These are phyloP conservation scores for Hylodesmum podocarpum DNA, from an alignment of 306 rosid species.

Conservation along the genomic window DNA sequence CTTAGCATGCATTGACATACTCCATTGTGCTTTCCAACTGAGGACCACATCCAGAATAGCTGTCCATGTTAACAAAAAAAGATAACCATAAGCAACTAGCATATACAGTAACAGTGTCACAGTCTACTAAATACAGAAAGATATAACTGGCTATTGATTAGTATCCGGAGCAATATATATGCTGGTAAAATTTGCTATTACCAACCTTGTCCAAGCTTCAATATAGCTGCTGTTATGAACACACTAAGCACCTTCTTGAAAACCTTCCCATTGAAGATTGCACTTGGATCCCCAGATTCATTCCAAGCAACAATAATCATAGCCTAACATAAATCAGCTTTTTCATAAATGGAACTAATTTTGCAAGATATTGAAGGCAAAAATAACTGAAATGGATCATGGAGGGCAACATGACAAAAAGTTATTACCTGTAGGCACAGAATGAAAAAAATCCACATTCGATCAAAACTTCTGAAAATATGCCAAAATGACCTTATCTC, in stretches of 20 bases:
- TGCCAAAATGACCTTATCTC: conserved; percentile 98
- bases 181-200: background rate
- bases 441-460: conserved; percentile 97
- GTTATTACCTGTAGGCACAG: conserved; percentile 82
- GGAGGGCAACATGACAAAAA: conserved; percentile 16
- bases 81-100: conserved; percentile 19
- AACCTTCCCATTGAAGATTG: conserved; percentile 61
- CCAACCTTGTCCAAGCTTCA: conserved; percentile 92
- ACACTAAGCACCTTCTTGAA: conserved; percentile 89
- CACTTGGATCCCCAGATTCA: conserved; percentile 75
- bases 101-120: background rate
- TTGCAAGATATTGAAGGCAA: conserved; percentile 2
- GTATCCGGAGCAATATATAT: background rate
- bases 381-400: background rate
- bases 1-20: conserved; percentile 83
- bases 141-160: background rate
- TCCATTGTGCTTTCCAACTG: conserved; percentile 84
- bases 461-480: conserved; percentile 95
- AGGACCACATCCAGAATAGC: conserved; percentile 94
- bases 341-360: conserved; percentile 30
- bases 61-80: conserved; percentile 41
- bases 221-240: conserved; percentile 89
- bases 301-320: conserved; percentile 98
- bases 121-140: background rate
- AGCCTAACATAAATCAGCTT: conserved; percentile 51